Evolutionary conservation across 2,329 filamentous ascomycete species (phyloP).

Genomic region (Lanzia echinophila): DNA sequence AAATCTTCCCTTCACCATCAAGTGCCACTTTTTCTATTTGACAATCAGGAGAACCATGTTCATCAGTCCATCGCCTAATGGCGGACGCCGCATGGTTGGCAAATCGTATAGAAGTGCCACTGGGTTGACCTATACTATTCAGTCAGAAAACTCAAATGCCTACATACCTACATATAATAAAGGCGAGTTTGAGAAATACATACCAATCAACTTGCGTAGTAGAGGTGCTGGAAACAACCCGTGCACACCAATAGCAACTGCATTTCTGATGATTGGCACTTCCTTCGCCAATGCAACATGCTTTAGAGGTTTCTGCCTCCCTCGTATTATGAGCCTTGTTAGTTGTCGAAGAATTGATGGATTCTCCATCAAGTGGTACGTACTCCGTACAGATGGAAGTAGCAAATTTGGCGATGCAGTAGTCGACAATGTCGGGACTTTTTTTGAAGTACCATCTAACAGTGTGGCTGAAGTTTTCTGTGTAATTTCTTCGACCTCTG

Average conservation of each 20-base stretch:
- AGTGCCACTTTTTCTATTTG: constrained; percentile 91
- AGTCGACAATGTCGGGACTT: constrained; percentile 15
- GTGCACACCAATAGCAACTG: constrained; percentile 89
- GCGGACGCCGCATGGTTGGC: constrained; percentile 79
- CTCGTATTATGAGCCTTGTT: constrained; percentile 48
- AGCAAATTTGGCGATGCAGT: constrained; percentile 51
- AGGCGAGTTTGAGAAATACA: no score
- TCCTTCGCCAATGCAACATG: constrained; percentile 69
- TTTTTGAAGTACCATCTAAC: constrained; percentile 14
- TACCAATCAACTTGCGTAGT: constrained; percentile 80
- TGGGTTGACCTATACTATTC: constrained; percentile 95
- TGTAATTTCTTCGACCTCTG: constrained; percentile 18
- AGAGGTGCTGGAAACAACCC: constrained; percentile 86
- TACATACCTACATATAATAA: no score
- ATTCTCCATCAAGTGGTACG: constrained; percentile 60
- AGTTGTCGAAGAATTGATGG: constrained; percentile 67
- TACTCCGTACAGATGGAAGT: constrained; percentile 61
- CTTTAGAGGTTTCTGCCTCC: constrained; percentile 50
- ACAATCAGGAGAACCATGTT: constrained; percentile 63
- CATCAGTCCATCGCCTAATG: constrained; percentile 75
- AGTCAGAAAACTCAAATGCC: no score
- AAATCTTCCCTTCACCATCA: constrained; percentile 89
- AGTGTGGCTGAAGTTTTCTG: constrained; percentile 11
- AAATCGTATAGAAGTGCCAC: constrained; percentile 90
- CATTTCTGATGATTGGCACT: constrained; percentile 69